Base-by-base conservation (phyloP, 495 filamentous ascomycete genomes). In the Penicillium tannophilum region DNA sequence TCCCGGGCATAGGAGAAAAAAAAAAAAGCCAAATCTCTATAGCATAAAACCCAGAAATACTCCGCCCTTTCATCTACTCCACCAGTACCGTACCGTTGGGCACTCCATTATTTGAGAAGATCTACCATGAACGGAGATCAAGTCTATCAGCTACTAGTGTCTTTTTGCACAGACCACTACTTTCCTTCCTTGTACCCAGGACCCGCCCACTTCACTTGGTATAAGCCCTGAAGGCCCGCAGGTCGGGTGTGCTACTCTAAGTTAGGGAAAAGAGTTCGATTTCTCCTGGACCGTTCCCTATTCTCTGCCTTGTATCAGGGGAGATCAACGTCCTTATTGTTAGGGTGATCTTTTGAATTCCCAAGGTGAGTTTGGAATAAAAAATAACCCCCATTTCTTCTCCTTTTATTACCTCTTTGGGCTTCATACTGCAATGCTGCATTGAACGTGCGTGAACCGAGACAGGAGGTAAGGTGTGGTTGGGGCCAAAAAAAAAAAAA, bases 81-180 rank as follows among this genome's bases (percentile, higher is more conserved):
- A 53, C 58, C 45, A 31, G 52, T 55, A 55, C 36, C 52, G 58
- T 54, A 54, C 50, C 20, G 50, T 52, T 52, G 58, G 58, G 52
- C 58, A 60, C 47, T 41, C 50, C 16, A 58, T 58, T 48, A 58
- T 59, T 55, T 51, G 39, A 45, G 52, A 64, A 66, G 72, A 77
- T 77, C 70, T 73, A 66, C 70, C 59, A 64, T 69, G 63, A 41
- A 69, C 61, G 71, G 66, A 74, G 72, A 77, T 77, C 73, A 71
- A 67, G 66, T 75, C 70, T 76, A 77, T 77, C 73, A 72, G 68
- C 59, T 72, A 70, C 70, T 74, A 76, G 67, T 72, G 60, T 44
- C 45, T 48, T 49, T 20, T 69, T 64, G 71, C 72, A 75, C 68
- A 71, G 74, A 69, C 72, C 74, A 77, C 68, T 65, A 56, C 56